Conservation (phyloP, 2,329 filamentous ascomycete species). For the Ophiostoma novo-ulmi region DNA sequence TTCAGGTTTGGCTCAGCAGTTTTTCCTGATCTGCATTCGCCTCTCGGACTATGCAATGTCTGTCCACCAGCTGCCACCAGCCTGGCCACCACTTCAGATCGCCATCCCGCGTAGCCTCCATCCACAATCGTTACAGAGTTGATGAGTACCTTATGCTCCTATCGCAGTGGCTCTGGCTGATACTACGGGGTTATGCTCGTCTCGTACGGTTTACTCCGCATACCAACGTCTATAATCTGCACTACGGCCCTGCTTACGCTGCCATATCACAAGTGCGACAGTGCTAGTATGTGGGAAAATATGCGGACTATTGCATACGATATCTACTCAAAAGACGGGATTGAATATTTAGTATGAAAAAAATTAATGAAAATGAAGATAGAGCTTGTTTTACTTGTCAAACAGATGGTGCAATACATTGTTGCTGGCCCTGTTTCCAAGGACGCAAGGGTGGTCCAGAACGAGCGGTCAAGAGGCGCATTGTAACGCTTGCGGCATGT, state of each 20-base stretch:
- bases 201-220: conserved; percentile 1
- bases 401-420: background rate
- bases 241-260: background rate
- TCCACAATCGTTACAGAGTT: too few relatives aligned
- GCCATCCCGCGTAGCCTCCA: background rate
- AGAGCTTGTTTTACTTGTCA: background rate
- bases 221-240: background rate
- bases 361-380: background rate
- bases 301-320: conserved; percentile 1
- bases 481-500: conserved; percentile 6
- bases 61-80: background rate
- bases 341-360: too few relatives aligned
- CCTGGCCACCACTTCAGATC: background rate
- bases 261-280: too few relatives aligned
- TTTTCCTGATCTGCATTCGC: conserved; percentile 1
- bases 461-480: conserved; percentile 12
- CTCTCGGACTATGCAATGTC: background rate
- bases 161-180: background rate
- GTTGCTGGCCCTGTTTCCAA: conserved; percentile 1
- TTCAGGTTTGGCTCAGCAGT: background rate
- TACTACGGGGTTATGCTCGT: background rate
- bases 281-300: background rate
- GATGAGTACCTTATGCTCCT: background rate
- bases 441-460: conserved; percentile 12
- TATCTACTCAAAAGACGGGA: background rate